A percentile compares a stretch with the other conserved stretches of the same genome.
phyloP scores from a whole-genome alignment of 306 rosid genomes.

The Sesbania bispinosa region DNA sequence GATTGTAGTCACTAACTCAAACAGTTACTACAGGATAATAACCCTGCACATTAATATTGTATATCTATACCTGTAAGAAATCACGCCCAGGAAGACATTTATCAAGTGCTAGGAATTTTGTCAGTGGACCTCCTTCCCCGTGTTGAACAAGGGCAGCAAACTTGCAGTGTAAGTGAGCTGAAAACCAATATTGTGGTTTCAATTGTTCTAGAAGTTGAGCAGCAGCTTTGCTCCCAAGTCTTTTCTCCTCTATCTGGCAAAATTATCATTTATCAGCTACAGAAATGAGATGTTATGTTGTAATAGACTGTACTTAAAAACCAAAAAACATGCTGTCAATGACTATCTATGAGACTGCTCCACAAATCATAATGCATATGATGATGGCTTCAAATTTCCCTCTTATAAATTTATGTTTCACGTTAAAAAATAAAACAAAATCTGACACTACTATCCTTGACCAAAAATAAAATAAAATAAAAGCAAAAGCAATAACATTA shows the following conservation, averaged over 20 bases:
- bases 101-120: slow-evolving; percentile 95
- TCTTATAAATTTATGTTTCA: not conserved
- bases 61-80: slow-evolving; percentile 75
- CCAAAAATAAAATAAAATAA: not conserved
- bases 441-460: not conserved
- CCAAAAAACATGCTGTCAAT: slow-evolving; percentile 4
- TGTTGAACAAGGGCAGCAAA: slow-evolving; percentile 96
- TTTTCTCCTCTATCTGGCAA: slow-evolving; percentile 69
- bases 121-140: slow-evolving; percentile 77
- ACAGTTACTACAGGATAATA: slow-evolving; percentile 11
- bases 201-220: slow-evolving; percentile 77
- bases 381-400: not conserved
- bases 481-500: not conserved
- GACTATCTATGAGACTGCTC: not conserved
- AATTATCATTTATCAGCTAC: slow-evolving; percentile 12
- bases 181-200: slow-evolving; percentile 89
- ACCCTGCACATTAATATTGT: not conserved
- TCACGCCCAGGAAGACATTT: slow-evolving; percentile 74
- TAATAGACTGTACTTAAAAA: not conserved
- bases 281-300: slow-evolving; percentile 1
- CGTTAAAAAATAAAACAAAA: not conserved
- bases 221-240: slow-evolving; percentile 81
- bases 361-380: not conserved
- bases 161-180: slow-evolving; percentile 94
- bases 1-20: slow-evolving; percentile 22